Evolutionary conservation across 139 green algal species (phyloP), one percentile per base, ranked within the genome.

Genomic region (Astrephomene gubernaculifera): DNA sequence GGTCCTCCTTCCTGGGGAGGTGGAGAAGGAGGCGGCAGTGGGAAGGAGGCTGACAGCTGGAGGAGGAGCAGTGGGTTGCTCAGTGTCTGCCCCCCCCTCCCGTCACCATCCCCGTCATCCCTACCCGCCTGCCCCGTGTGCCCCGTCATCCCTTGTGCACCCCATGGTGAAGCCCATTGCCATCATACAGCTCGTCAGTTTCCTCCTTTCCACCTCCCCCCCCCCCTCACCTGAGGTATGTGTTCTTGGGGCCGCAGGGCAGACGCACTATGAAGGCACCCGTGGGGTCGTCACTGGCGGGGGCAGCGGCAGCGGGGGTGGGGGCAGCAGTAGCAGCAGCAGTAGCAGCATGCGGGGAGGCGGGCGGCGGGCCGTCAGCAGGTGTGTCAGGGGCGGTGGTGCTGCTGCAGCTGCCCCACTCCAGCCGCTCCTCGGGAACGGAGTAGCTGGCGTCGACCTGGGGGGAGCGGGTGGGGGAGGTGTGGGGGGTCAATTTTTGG

Each of bases 251-350:
- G 24, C 97, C 97, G 85, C 90, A 96, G 22, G 94, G 91, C 63
- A 99, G 89, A 63, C 97, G 93, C 33, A 98, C 94, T 63, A 99
- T 98, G 90, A 95, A 98, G 17, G 97, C 94, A 19, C 97, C 96
- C 12, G 38, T 45, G 19, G 61, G 63, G 38, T 72, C 76, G 0
- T 83, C 79, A 7, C 19, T 63, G 63, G 29, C 33, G 57, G 38
- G 2, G 57, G 14, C 39, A 35, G 31, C 72, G 33, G n/a, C 49
- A 4, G 7, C 14, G 72, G 39, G 35, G 33, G 10, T 45, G 2
- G 45, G 24, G 45, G 22, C 44, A 41, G 38, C n/a, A n/a, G n/a
- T n/a, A n/a, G n/a, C n/a, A n/a, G n/a, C n/a, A n/a, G n/a, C n/a
- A n/a, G n/a, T n/a, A n/a, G n/a, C n/a, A n/a, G n/a, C n/a, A n/a